Base-by-base conservation (phyloP, 73 alveolate genomes). In the Paramecium sonneborni region DNA sequence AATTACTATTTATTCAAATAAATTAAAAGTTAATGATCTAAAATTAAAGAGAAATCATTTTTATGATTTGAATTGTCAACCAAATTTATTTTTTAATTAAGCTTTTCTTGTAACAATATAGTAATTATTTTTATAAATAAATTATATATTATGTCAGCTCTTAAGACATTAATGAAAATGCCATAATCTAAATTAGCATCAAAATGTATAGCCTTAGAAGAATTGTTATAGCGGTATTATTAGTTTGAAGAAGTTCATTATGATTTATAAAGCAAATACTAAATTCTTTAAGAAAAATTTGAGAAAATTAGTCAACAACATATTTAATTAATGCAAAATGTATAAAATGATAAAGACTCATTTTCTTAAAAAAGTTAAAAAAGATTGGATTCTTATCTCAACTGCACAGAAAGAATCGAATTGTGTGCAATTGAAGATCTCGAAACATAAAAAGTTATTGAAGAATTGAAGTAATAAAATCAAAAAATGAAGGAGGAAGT, bases 1-100 rank as follows among this genome's bases (percentile, higher is more conserved):
- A 85, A 34, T 23, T 37, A 85, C 56, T 85, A n/a, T n/a, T 56
- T 85, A 85, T 85, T n/a, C 28, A 85, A 18, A 85, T 56, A 23
- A 56, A 24, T 56, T 85, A 85, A 30, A 85, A 85, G 57, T 67
- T 85, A 26, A 85, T 85, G 92, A 15, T 28, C 30, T 18, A 85
- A 20, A 52, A 28, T 10, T 56, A 57, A 21, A 85, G 85, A 30
- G 85, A 85, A 56, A 85, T 43, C 18, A 85, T 85, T 6, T 56
- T 56, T 30, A 41, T 11, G 7, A 41, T 8, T 41, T 41, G 57
- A 41, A 8, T 41, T 41, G 7, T 7, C 11, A 41, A n/a, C n/a
- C n/a, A 15, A n/a, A n/a, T n/a, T n/a, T n/a, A 35, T 35, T 35
- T 35, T 35, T 35, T n/a, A n/a, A n/a, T n/a, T n/a, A n/a, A n/a